Evolutionary conservation across 768 basidiomycete species (phyloP), one percentile per base, ranked within the genome.

Genomic region (Russula compacta): DNA sequence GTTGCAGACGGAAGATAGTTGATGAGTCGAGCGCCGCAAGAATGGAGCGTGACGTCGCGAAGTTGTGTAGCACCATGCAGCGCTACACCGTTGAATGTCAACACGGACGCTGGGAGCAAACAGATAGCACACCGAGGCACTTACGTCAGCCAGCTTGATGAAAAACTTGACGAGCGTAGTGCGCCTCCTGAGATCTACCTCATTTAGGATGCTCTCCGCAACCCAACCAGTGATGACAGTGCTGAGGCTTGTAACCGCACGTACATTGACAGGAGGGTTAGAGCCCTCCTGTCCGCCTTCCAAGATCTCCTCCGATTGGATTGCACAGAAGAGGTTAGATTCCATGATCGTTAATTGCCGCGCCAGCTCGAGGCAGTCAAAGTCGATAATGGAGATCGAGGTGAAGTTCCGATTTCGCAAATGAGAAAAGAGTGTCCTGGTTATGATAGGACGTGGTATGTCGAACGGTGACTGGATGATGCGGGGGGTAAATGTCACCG

Each of bases 181-280:
- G 62, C 94, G 78, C 74, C 85, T 90, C 79, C 92, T 94, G 66
- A 85, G 81, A 73, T 98, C 95, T 55, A 78, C 81, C 74, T 99
- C 95, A 67, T 86, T 86, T 52, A 99, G 74, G 62, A 99, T 94
- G 68, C 87, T 87, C 74, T 98, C 95, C 9, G 94, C 88, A 35
- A 98, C 90, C 91, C 93, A 95, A 4, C 94, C 95, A 1, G 94
- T 98, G 66, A 98, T 87, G 56, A 87, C 83, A 14, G 94, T 98
- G 70, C 92, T 95, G 70, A 98, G 74, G 6, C 88, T 84, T 48
- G 87, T 87, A 65, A 98, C 86, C 24, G 89, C 87, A 71, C 83
- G 87, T 48, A 98, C 86, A 66, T 89, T 89, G 53, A 80, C 72
- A 19, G 84, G 81, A 7, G 82, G 77, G 68, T 79, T 78, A 40